Percentiles rank a stretch among this genome's conserved stretches.
These are phyloP conservation scores for Alternaria viburni DNA, from an alignment of 2,329 filamentous ascomycete species.

Conservation along the genomic window DNA sequence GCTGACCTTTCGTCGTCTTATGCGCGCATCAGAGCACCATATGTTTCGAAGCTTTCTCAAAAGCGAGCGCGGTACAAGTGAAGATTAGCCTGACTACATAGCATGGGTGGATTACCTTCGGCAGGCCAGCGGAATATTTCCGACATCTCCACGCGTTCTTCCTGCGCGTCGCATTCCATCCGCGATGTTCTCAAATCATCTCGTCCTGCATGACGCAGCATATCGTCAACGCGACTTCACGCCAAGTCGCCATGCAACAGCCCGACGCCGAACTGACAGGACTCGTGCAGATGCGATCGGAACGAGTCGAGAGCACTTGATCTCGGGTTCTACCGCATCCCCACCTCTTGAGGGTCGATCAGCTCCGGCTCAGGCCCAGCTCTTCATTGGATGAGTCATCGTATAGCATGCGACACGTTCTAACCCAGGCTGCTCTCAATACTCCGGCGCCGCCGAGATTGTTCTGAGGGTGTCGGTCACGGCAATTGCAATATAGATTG, in stretches of 20 bases:
- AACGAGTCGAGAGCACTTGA: background rate
- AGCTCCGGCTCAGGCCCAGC: background rate
- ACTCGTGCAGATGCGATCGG: background rate
- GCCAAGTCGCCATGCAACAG: constrained; percentile 1
- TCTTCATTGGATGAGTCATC: background rate
- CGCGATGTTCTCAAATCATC: background rate
- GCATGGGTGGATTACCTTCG: background rate
- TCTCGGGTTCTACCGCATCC: background rate
- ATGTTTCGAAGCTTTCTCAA: background rate
- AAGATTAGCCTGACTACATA: background rate
- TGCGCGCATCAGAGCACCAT: background rate
- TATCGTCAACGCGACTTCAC: background rate
- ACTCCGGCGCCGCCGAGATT: constrained; percentile 17
- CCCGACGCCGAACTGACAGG: background rate
- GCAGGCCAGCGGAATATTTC: background rate
- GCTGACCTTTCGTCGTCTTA: too few relatives aligned
- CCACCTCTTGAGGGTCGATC: background rate
- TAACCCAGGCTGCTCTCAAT: background rate
- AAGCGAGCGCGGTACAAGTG: background rate
- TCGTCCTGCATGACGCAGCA: background rate
- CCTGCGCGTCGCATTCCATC: background rate
- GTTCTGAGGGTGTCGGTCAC: background rate
- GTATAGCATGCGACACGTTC: background rate
- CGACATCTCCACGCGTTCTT: background rate
- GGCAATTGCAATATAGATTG: constrained; percentile 1